These are phyloP conservation scores for Cladosporium cucumerinum DNA, from an alignment of 2,329 filamentous ascomycete genomes.

Conservation along the genomic window DNA sequence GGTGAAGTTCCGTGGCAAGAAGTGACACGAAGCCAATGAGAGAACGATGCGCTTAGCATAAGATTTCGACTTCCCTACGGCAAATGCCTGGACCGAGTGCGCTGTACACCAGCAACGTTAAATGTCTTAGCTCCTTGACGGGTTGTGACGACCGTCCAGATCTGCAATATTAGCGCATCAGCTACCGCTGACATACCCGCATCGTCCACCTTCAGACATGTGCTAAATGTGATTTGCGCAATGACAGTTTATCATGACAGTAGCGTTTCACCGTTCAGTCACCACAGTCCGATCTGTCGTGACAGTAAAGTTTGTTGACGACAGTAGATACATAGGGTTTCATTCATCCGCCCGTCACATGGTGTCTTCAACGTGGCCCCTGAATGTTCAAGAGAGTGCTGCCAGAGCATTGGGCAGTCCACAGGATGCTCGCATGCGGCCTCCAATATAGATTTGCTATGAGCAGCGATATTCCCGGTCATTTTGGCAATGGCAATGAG, in stretches of 20 bases:
- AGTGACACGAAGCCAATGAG: not conserved
- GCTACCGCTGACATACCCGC: not conserved
- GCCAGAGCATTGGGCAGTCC: not conserved
- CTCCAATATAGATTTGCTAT: too few species aligned
- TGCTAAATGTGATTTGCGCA: not conserved
- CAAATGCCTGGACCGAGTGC: not conserved
- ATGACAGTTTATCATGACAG: not conserved
- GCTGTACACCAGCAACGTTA: not conserved
- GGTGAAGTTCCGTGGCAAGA: not conserved
- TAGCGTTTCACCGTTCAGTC: not conserved
- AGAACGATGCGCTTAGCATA: not conserved
- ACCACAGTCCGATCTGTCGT: not conserved
- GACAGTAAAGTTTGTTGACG: not conserved
- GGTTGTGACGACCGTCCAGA: not conserved
- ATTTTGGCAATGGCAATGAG: too few species aligned
- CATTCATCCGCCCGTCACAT: not conserved
- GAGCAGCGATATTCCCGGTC: too few species aligned
- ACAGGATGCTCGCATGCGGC: too few species aligned
- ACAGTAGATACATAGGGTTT: not conserved
- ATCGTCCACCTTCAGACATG: not conserved
- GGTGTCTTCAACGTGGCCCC: not conserved
- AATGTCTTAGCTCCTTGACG: not conserved
- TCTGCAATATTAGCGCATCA: not conserved
- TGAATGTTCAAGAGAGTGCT: not conserved
- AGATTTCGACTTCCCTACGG: not conserved